A percentile compares a stretch with the other conserved stretches of the same genome.
These are phyloP conservation scores for Lithohypha guttulata DNA, from an alignment of 2,329 filamentous ascomycete species.

Conservation along the genomic window DNA sequence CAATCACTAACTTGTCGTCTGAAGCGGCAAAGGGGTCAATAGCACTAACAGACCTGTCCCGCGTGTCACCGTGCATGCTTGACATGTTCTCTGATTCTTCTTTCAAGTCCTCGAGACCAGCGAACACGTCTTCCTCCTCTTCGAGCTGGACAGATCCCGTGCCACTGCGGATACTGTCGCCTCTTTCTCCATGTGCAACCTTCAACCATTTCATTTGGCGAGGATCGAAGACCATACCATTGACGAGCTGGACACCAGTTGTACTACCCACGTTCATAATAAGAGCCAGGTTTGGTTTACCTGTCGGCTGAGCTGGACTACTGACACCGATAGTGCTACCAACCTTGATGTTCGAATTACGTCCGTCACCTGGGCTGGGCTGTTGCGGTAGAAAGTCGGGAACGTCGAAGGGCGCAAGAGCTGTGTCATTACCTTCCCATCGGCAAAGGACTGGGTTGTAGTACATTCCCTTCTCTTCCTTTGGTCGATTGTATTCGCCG, in stretches of 20 bases:
- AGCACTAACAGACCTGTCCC: constrained; percentile 3
- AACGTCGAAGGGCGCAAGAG: constrained; percentile 64
- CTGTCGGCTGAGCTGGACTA: constrained; percentile 12
- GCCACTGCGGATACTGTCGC: constrained; percentile 18
- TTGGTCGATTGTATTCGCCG: constrained; percentile 60
- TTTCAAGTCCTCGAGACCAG: constrained; percentile 84
- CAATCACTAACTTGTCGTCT: constrained; percentile 15
- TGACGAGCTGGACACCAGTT: constrained; percentile 74
- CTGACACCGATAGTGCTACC: constrained; percentile 27
- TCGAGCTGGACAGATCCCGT: constrained; percentile 54
- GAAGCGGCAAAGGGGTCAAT: background rate
- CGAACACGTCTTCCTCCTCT: constrained; percentile 88
- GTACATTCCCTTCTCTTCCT: constrained; percentile 91
- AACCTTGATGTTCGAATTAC: constrained; percentile 12
- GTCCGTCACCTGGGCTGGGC: constrained; percentile 14
- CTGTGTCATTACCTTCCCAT: constrained; percentile 96
- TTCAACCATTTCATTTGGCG: constrained; percentile 98
- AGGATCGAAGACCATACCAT: constrained; percentile 98
- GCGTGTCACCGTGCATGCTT: background rate
- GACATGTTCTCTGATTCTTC: constrained; percentile 39
- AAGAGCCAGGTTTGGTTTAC: constrained; percentile 44
- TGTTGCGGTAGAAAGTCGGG: constrained; percentile 28
- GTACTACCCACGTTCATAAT: constrained; percentile 84
- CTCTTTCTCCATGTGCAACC: constrained; percentile 34
- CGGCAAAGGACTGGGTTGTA: constrained; percentile 79